A percentile compares a stretch with the other conserved stretches of the same genome.
Evolutionary conservation across 352 stramenopile species (phyloP).

Genomic region (Blastocystis sp.): DNA sequence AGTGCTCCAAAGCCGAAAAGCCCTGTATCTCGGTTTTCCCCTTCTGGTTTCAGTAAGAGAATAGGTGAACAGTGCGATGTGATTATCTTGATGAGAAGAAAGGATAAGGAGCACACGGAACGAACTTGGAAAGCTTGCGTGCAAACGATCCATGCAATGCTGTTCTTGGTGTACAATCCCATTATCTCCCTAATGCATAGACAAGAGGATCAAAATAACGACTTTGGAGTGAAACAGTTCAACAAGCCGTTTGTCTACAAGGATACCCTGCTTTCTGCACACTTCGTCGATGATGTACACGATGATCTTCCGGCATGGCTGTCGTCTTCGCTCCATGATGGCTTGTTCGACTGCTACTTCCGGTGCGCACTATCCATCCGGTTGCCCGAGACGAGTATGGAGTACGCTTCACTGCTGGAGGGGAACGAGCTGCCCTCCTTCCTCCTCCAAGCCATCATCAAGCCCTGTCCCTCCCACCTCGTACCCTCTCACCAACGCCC

Average conservation of each 20-base stretch:
- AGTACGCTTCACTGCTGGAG: not conserved
- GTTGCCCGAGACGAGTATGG: not conserved
- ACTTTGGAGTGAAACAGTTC: constrained; percentile 7
- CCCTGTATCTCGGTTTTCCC: constrained; percentile 6
- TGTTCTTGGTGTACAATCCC: constrained; percentile 10
- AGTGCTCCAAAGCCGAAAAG: constrained; percentile 11
- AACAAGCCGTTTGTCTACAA: constrained; percentile 23
- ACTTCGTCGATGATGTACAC: not conserved
- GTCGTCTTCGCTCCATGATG: not conserved
- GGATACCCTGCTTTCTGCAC: constrained; percentile 29
- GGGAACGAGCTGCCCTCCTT: not conserved
- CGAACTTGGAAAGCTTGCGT: constrained; percentile 4
- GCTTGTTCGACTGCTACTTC: constrained; percentile 47
- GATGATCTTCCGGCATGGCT: constrained; percentile 21
- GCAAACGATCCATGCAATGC: constrained; percentile 41
- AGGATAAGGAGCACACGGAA: not conserved
- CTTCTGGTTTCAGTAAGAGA: not conserved
- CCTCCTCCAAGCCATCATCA: constrained; percentile 27
- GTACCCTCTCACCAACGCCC: not conserved
- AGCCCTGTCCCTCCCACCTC: constrained; percentile 29
- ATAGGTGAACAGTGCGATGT: constrained; percentile 29
- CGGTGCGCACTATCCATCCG: not conserved
- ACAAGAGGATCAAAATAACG: not conserved
- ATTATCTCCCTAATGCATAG: not conserved
- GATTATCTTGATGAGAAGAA: constrained; percentile 28